phyloP scores from a whole-genome alignment of 2,329 filamentous ascomycete genomes.

The Talaromyces sp. region DNA sequence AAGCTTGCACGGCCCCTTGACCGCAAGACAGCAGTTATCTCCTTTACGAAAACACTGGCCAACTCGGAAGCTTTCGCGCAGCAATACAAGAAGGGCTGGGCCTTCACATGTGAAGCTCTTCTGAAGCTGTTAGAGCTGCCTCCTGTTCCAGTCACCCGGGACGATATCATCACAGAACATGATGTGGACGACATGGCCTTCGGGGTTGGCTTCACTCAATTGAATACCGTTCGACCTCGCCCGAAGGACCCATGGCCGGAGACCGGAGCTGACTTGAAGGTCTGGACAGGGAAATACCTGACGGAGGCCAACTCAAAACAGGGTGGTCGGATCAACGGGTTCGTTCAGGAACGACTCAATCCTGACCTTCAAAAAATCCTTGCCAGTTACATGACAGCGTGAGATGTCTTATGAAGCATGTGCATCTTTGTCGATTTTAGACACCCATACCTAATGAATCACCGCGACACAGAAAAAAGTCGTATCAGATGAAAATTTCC shows the following conservation, averaged over 20 bases:
- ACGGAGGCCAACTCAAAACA: conserved; percentile 72
- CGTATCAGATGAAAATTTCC: background rate
- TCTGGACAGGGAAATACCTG: conserved; percentile 79
- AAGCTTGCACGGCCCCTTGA: conserved; percentile 84
- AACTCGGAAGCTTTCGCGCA: conserved; percentile 80
- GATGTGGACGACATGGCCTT: conserved; percentile 95
- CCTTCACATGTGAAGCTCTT: conserved; percentile 81
- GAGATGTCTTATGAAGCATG: conserved; percentile 7
- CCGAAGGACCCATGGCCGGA: conserved; percentile 80
- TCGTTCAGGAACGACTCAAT: conserved; percentile 67
- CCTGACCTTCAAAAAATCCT: conserved; percentile 54
- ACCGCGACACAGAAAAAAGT: background rate
- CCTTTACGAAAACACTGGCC: conserved; percentile 85
- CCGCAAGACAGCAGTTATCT: conserved; percentile 89
- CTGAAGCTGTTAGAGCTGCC: conserved; percentile 87
- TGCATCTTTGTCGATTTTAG: conserved; percentile 4
- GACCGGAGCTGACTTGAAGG: conserved; percentile 69
- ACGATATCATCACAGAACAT: conserved; percentile 76
- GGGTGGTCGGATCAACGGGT: conserved; percentile 64
- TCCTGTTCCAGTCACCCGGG: conserved; percentile 65
- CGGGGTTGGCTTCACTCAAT: conserved; percentile 86
- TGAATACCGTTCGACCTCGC: conserved; percentile 81
- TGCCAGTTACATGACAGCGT: conserved; percentile 44
- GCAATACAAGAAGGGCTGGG: conserved; percentile 85
- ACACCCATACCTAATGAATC: conserved; percentile 14